These are phyloP conservation scores for Ricinus communis DNA, from an alignment of 345 rosid genomes.

Conservation along the genomic window DNA sequence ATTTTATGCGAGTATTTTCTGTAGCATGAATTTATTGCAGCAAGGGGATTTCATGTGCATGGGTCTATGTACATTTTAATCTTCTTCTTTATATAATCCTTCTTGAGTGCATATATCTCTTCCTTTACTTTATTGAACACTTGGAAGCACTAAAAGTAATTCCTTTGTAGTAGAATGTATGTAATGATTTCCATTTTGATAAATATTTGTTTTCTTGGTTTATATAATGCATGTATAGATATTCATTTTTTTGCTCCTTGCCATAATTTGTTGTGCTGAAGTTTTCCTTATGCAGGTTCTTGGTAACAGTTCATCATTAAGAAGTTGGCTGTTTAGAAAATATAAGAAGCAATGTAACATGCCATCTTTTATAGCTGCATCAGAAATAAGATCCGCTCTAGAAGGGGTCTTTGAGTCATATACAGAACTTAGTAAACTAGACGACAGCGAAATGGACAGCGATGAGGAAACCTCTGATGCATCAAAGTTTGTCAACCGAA, in stretches of 20 bases:
- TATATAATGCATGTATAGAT: neutral
- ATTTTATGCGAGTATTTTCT: neutral
- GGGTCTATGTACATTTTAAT: neutral
- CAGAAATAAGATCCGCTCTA: constrained; percentile 50
- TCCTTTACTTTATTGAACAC: neutral
- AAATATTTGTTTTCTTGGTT: neutral
- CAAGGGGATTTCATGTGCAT: neutral
- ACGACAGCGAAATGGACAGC: constrained; percentile 49
- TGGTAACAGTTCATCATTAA: constrained; percentile 51
- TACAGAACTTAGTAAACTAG: constrained; percentile 43
- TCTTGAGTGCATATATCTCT: neutral
- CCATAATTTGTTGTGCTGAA: neutral
- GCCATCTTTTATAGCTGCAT: constrained; percentile 46
- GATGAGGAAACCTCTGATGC: constrained; percentile 56
- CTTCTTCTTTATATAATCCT: neutral
- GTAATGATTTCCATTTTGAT: neutral
- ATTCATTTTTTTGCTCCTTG: neutral
- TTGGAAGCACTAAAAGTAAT: neutral
- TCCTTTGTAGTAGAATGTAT: neutral
- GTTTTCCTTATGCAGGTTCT: constrained; percentile 54
- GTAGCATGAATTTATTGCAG: neutral
- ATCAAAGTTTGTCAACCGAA: constrained; percentile 26
- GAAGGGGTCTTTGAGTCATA: constrained; percentile 53
- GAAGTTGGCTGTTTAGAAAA: constrained; percentile 65
- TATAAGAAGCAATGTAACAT: constrained; percentile 53